Evolutionary conservation across 345 rosid species (phyloP), one percentile per base, ranked within the genome.

Genomic region (Cardamine chenopodiifolia): DNA sequence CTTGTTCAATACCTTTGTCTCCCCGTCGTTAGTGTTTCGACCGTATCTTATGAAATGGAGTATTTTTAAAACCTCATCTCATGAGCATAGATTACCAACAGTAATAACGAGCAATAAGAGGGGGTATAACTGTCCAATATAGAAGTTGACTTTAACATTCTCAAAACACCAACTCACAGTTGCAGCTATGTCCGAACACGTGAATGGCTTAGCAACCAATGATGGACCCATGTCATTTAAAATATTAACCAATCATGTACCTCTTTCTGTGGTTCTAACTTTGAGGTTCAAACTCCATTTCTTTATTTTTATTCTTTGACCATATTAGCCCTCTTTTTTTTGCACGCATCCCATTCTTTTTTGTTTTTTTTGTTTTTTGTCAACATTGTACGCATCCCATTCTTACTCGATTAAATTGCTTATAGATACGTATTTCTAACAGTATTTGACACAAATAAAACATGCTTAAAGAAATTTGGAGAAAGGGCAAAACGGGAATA

Each of bases 241-340:
- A 35, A 52, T 20, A 68, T 52, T 63, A 61, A 76, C 64, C 65
- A 76, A 76, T 76, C 64, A 75, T 68, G 29, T 39, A 42, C 22
- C 49, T 75, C 69, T 75, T 74, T 62, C 19, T 68, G 79, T 76
- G 74, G 74, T 69, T 76, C 56, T 61, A 62, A 61, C 63, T 66
- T 49, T 5, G 14, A 74, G 45, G 26, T 20, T 52, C 71, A 15
- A 42, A 55, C 23, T 65, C 63, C 56, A 58, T 44, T 55, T n/a
- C 4, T 8, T 60, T 60, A 5, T 2, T 57, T 29, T 22, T 3
- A 14, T 58, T 47, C 39, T 59, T 66, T 49, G 20, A 75, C 70
- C 23, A 50, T 75, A 12, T 2, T 61, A 23, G 15, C 79, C 56
- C 12, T 67, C 67, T 8, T 47, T 28, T 32, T 17, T 23, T 28